Evolutionary conservation across 2,329 filamentous ascomycete genomes (phyloP).

Genomic region (Plenodomus biglobosus): DNA sequence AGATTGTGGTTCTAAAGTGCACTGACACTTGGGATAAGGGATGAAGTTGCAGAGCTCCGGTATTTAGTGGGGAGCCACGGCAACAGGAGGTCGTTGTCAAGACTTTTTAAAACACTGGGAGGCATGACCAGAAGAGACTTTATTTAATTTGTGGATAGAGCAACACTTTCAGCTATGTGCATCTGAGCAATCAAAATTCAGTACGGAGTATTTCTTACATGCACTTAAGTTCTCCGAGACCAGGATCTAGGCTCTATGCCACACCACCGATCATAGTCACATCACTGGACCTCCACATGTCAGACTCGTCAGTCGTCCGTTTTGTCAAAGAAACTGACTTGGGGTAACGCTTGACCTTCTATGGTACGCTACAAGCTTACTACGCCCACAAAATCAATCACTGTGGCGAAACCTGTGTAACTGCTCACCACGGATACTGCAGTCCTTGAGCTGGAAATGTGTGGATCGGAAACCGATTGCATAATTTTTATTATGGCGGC

Average conservation of each 20-base stretch:
- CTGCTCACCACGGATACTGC: not conserved
- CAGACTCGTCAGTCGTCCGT: constrained; percentile 3
- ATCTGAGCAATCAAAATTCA: constrained; percentile 3
- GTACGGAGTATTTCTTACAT: constrained; percentile 6
- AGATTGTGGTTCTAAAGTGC: constrained; percentile 2
- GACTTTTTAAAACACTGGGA: not conserved
- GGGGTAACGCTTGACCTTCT: not conserved
- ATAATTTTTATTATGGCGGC: not conserved
- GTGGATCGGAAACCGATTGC: not conserved
- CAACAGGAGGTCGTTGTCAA: not conserved
- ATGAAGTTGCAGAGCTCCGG: not conserved
- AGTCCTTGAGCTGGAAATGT: not conserved
- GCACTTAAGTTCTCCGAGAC: constrained; percentile 2
- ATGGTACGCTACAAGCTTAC: not conserved
- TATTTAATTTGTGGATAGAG: not conserved
- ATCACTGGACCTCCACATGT: not conserved
- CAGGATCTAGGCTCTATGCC: not conserved
- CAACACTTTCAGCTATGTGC: not conserved
- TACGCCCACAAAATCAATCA: not conserved
- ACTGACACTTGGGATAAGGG: not conserved
- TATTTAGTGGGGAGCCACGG: constrained; percentile 9
- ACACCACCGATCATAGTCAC: not conserved
- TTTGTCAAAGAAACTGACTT: not conserved
- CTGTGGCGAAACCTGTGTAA: not conserved
- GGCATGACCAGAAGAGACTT: not conserved